These are phyloP conservation scores for Collybiopsis luxurians DNA, from an alignment of 768 basidiomycete species.

Conservation along the genomic window DNA sequence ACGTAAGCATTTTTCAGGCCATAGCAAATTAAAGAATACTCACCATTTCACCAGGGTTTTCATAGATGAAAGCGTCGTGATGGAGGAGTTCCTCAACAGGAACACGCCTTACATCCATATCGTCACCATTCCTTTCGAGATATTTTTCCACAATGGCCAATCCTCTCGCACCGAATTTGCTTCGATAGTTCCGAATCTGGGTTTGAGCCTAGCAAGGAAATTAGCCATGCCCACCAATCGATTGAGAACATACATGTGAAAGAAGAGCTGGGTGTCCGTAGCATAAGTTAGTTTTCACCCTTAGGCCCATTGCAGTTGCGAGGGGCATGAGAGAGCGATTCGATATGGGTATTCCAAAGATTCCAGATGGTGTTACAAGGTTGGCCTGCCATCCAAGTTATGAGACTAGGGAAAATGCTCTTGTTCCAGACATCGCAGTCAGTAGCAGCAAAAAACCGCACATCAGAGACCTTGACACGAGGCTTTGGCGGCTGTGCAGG, in stretches of 20 bases:
- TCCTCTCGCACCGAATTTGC: background rate
- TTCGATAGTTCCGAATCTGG: background rate
- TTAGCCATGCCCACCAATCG: background rate
- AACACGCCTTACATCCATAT: no score
- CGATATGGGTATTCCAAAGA: background rate
- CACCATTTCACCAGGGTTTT: background rate
- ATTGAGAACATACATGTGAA: background rate
- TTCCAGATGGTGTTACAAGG: background rate
- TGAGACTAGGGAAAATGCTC: background rate
- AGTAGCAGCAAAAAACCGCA: background rate
- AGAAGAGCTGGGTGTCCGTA: constrained; percentile 5
- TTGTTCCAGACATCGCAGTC: background rate
- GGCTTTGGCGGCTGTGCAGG: background rate
- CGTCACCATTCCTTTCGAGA: background rate
- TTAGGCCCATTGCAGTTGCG: background rate
- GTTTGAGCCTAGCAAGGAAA: constrained; percentile 1
- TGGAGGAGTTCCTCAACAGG: background rate
- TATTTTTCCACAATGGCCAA: background rate
- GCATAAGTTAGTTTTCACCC: background rate
- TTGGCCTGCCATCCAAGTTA: background rate
- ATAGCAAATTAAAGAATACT: background rate
- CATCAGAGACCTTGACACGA: background rate
- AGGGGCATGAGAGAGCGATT: background rate
- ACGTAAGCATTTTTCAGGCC: background rate
- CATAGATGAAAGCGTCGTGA: background rate